Evolutionary conservation across 768 basidiomycete genomes (phyloP), one percentile per base, ranked within the genome.

Genomic region (Phylloporus sp.): DNA sequence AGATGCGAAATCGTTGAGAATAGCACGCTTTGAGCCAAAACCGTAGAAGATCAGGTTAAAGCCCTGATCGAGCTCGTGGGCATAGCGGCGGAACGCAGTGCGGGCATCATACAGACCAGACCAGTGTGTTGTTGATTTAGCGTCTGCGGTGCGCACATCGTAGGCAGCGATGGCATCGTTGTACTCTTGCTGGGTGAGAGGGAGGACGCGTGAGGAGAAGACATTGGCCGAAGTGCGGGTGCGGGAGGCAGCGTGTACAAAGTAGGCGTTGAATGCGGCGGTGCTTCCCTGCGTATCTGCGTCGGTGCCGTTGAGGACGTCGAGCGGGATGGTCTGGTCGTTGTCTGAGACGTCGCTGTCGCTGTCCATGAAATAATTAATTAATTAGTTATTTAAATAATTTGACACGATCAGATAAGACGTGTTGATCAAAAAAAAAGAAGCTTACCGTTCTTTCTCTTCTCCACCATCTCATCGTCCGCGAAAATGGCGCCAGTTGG

Each of bases 31-130:
- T 18, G 91, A 95, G 6, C 95, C 95, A 60, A 84, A 81, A 1
- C 95, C 95, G 61, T 92, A 91, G 67, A 91, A 85, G 18, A 95
- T 69, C 39, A 97, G 72, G 67, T 91, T 94, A 76, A 93, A 97
- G 1, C 92, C 94, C 64, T 85, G 80, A 2, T 75, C 72, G 23
- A 97, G 76, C 67, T 97, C 92, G 54, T 76, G 72, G 39, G 80
- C 70, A 65, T 86, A 88, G 38, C 84, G 79, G 22, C 75, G 71
- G 61, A 87, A 85, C 16, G 80, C 70, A 5, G 65, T 57, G 16
- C 34, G 44, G 23, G 44, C 5, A 16, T 59, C 61, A 23, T 47
- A 41, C 18, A 16, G 45, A 18, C 64, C 58, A 1, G 27, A 49
- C 66, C 66, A 67, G 23, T 50, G 56, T 9, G 66, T 68, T 20